Percentiles rank a stretch among this genome's conserved stretches.
Evolutionary conservation across 257 asterid species (phyloP).

Genomic region (Ligustrum vulgare): DNA sequence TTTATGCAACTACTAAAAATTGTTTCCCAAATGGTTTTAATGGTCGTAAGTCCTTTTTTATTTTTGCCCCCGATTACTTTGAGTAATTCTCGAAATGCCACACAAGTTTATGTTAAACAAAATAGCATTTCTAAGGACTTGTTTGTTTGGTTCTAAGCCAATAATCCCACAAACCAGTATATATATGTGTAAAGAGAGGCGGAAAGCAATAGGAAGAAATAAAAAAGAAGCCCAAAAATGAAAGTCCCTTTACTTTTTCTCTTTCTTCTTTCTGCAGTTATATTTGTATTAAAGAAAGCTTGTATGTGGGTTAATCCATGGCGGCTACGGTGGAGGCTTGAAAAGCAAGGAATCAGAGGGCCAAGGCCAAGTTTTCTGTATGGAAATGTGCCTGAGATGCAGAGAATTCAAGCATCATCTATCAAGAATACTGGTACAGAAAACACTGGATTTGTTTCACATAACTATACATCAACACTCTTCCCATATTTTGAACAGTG

Average conservation of each 20-base stretch:
- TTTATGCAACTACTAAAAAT: too few species aligned
- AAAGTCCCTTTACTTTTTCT: conserved; percentile 26
- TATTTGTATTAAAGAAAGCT: not conserved
- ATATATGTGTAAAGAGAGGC: not conserved
- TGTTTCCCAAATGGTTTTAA: too few species aligned
- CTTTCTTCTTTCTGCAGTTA: conserved; percentile 7
- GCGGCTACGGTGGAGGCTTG: conserved; percentile 49
- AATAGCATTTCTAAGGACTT: too few species aligned
- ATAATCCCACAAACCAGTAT: too few species aligned
- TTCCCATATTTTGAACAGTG: conserved; percentile 86
- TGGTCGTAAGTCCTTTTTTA: too few species aligned
- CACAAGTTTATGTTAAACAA: too few species aligned
- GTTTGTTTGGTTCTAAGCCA: too few species aligned
- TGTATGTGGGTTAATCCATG: conserved; percentile 42
- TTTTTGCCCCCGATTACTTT: too few species aligned
- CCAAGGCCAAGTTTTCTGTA: conserved; percentile 55
- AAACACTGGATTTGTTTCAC: conserved; percentile 60
- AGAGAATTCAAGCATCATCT: conserved; percentile 50
- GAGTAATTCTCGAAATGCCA: too few species aligned
- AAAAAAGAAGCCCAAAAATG: conserved; percentile 37
- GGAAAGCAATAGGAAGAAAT: not conserved
- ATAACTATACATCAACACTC: conserved; percentile 76
- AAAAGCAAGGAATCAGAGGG: conserved; percentile 67
- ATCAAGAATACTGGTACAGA: conserved; percentile 12
- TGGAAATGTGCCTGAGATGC: conserved; percentile 78